Base-by-base conservation (phyloP, 495 filamentous ascomycete genomes). In the Lepidopterella palustris region DNA sequence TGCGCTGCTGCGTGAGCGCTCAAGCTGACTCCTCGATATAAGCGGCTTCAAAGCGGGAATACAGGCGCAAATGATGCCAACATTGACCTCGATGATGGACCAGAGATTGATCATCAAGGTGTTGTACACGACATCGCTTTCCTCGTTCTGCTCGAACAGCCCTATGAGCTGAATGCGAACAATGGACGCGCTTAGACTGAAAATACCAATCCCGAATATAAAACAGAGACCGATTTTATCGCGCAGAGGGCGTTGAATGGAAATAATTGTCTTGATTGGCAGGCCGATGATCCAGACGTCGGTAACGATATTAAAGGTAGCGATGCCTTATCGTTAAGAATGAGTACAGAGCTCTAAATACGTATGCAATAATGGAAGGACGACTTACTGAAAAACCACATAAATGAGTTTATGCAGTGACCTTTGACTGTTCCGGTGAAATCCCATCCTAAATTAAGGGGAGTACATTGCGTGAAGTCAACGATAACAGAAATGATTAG, bases 201-300 rank as follows among this genome's bases (percentile, higher is more conserved):
- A 77, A 0, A 66, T 69, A 21, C 81, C 81, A 6, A 80, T 62
- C 15, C 78, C 70, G 47, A 82, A 80, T 32, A 84, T 68, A 47
- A 70, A 53, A 29, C 77, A 72, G 5, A 83, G 71, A 15, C 74
- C 76, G 20, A 76, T 39, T 57, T 78, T 78, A 39, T 80, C 77
- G 5, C 67, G 71, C 0, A 59, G 58, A n/a, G 71, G 78, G 35
- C 77, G 73, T 52, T 76, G 71, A 49, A 79, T 67, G 0, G 64
- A 57, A 56, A 69, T 70, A 2, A 83, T 69, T 0, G 76, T 78
- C 4, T 70, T 71, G 28, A 82, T 61, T 5, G 80, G 81, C 0
- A 83, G 74, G 1, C 68, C 25, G 40, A 84, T 59, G 56, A 84
- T 79, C 71, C 77, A 76, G 29, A 80, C 66, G 60, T 83, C 81